phyloP scores from a whole-genome alignment of 2,329 filamentous ascomycete genomes.

The Phaeomoniella chlamydospora region DNA sequence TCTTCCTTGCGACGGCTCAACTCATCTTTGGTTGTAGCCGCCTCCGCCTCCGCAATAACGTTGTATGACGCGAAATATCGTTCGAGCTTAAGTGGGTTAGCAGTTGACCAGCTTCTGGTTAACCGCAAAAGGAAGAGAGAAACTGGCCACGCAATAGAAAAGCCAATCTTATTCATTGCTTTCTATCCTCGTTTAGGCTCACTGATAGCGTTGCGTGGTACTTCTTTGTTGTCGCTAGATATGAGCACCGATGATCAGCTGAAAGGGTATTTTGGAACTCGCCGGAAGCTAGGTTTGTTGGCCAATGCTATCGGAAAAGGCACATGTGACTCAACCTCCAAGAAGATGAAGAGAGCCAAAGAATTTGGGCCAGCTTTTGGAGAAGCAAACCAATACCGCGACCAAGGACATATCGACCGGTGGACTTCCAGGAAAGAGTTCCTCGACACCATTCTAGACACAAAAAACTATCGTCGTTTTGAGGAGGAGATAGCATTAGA shows the following conservation, averaged over 20 bases:
- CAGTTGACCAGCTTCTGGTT: conserved; percentile 6
- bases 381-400: conserved; percentile 1
- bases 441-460: conserved; percentile 14
- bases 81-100: not conserved
- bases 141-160: conserved; percentile 3
- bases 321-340: conserved; percentile 16
- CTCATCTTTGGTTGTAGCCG: not conserved
- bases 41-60: not conserved
- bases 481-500: conserved; percentile 18
- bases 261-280: conserved; percentile 1
- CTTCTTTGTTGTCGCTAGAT: conserved; percentile 28
- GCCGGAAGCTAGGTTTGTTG: conserved; percentile 21
- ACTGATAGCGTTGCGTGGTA: conserved; percentile 24
- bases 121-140: conserved; percentile 1
- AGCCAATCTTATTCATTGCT: conserved; percentile 20
- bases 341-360: conserved; percentile 3
- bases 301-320: conserved; percentile 28
- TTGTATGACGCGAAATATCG: not conserved
- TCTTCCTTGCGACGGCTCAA: not conserved
- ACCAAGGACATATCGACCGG: conserved; percentile 15
- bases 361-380: not conserved
- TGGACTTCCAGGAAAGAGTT: conserved; percentile 19
- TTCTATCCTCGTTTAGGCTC: conserved; percentile 29
- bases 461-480: conserved; percentile 16
- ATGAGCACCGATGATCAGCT: conserved; percentile 14